These are phyloP conservation scores for Phytopythium kandeliae DNA, from an alignment of 352 stramenopile species.

Conservation along the genomic window DNA sequence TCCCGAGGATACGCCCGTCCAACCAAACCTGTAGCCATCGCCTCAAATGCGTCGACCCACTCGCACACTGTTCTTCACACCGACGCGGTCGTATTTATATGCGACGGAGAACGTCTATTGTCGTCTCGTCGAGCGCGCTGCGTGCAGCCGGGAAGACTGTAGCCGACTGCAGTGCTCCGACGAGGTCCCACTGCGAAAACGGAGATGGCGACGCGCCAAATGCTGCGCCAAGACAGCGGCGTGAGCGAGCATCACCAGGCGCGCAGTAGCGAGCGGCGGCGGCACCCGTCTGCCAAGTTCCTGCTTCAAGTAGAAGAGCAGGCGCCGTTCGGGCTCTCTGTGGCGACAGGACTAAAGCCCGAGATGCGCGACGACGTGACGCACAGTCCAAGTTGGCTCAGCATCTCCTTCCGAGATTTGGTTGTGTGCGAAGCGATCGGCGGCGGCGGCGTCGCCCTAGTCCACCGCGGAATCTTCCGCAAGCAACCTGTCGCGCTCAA, in stretches of 20 bases:
- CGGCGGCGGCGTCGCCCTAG: conserved; percentile 86
- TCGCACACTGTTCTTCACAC: too few species aligned
- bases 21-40: too few species aligned
- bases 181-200: too few species aligned
- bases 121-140: too few species aligned
- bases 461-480: conserved; percentile 78
- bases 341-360: too few species aligned
- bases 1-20: too few species aligned
- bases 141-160: too few species aligned
- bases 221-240: not conserved
- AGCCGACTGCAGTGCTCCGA: too few species aligned
- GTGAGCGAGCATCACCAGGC: not conserved
- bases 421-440: conserved; percentile 81
- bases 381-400: conserved; percentile 40
- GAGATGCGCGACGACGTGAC: not conserved
- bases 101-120: too few species aligned
- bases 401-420: conserved; percentile 77
- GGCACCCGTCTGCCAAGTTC: conserved; percentile 3
- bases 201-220: too few species aligned
- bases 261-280: conserved; percentile 2
- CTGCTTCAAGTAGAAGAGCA: conserved; percentile 3
- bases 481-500: conserved; percentile 81
- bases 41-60: too few species aligned
- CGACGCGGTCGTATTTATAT: too few species aligned
- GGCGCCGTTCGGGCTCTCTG: not conserved